A percentile compares a stretch with the other conserved stretches of the same genome.
These are phyloP conservation scores for Gossypium anomalum DNA, from an alignment of 345 rosid species.

Conservation along the genomic window DNA sequence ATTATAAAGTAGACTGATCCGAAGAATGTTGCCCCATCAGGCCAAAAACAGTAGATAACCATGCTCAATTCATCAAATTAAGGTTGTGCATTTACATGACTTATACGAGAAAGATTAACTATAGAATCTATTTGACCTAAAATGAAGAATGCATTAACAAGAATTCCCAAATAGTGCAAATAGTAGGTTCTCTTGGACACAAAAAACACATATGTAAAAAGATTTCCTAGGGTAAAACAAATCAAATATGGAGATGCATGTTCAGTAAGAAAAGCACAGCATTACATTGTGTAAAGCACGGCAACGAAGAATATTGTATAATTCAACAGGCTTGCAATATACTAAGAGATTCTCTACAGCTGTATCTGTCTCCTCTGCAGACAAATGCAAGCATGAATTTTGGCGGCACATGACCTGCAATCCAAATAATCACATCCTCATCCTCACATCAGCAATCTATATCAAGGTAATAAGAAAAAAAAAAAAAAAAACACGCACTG, in stretches of 20 bases:
- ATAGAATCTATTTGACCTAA: neutral
- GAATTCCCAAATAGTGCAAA: neutral
- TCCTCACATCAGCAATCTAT: slow-evolving; percentile 1
- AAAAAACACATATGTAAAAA: neutral
- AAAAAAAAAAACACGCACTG: neutral
- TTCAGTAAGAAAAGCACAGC: slow-evolving; percentile 5
- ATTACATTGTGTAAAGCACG: slow-evolving; percentile 62
- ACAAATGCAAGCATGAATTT: slow-evolving; percentile 46
- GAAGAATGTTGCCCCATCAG: neutral
- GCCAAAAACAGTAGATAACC: neutral
- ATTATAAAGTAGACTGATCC: slow-evolving; percentile 12
- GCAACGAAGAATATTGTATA: slow-evolving; percentile 61
- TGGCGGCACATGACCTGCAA: slow-evolving; percentile 64
- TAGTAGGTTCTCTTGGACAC: neutral
- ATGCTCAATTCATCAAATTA: neutral
- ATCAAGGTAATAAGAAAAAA: neutral
- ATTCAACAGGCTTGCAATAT: slow-evolving; percentile 82
- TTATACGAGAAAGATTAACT: neutral
- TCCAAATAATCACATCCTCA: slow-evolving; percentile 22
- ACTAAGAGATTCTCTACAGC: slow-evolving; percentile 65
- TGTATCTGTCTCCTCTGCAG: slow-evolving; percentile 59
- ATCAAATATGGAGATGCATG: slow-evolving; percentile 10
- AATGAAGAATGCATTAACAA: neutral
- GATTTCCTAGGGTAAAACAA: neutral
- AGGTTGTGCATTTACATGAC: neutral